Base-by-base conservation (phyloP, 805 yeast genomes). In the Starmerella vaccinii region DNA sequence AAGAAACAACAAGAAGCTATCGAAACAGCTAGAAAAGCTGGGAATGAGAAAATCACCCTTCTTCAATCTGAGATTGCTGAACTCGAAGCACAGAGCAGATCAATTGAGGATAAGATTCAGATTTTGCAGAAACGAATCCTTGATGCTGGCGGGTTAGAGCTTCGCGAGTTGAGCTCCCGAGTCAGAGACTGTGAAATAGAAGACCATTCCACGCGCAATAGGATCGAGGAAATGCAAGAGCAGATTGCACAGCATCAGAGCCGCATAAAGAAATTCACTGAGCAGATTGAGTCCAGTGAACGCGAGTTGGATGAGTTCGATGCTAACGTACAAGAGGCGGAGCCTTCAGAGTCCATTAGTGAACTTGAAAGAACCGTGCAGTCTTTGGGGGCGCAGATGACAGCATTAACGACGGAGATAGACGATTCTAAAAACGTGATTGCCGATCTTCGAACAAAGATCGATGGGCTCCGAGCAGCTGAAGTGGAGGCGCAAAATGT, bases 101-200 rank as follows among this genome's bases (percentile, higher is more conserved):
- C 74, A 29, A 65, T 77, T 38, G 85, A 78, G 62, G 61, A 65
- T 6, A 71, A 76, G 51, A 83, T 92, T 37, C 71, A 73, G 12
- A 71, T 59, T 0, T 67, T 89, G 3, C 89, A 87, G 57, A 84
- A 81, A 50, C 75, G 80, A 61, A 86, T 92, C 35, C 78, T 89
- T 84, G 81, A 84, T 46, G 82, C 86, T 49, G 99, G 99, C 49
- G 99, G 99, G 53, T 81, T 84, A 8, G 80, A 80, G 54, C 71
- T 92, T 56, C 53, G 60, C 1, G 65, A 84, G 53, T 96, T 88
- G 60, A 82, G 79, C 54, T 77, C 94, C 1, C 83, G 80, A 61
- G 95, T 92, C 8, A 88, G 80, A 59, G 82, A 94, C 1, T 71
- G 83, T 64, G 79, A 13, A 70, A 68, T 32, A 76, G 77, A 40